These are phyloP conservation scores for Clitopilus passeckerianus DNA, from an alignment of 768 basidiomycete species.

Conservation along the genomic window DNA sequence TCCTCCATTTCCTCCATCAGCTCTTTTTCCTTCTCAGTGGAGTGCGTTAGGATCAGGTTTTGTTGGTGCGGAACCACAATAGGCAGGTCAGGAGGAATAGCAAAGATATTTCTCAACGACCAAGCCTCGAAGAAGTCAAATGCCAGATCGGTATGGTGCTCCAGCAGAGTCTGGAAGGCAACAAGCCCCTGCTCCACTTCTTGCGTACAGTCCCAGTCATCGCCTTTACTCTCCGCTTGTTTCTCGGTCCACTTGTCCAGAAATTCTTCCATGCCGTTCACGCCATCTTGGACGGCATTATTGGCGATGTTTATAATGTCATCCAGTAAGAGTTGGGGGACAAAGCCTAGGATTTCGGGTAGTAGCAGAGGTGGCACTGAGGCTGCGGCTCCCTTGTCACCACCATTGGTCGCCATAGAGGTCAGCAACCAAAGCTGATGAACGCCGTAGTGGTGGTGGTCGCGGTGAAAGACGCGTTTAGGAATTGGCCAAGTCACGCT, in stretches of 20 bases:
- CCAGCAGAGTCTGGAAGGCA: constrained; percentile 83
- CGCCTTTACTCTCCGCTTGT: constrained; percentile 40
- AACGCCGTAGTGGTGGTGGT: neutral
- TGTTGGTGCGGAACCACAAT: constrained; percentile 76
- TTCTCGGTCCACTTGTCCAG: constrained; percentile 71
- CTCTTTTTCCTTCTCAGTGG: constrained; percentile 53
- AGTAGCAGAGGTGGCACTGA: constrained; percentile 44
- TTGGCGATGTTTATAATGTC: constrained; percentile 83
- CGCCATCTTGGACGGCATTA: constrained; percentile 70
- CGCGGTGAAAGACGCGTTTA: neutral
- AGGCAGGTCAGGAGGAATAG: constrained; percentile 62
- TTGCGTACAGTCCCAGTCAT: constrained; percentile 54
- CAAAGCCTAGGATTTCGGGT: constrained; percentile 76
- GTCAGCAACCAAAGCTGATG: neutral
- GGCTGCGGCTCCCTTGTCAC: neutral
- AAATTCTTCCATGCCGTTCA: constrained; percentile 77
- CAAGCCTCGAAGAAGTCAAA: constrained; percentile 92
- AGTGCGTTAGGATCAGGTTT: constrained; percentile 53
- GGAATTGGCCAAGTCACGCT: neutral
- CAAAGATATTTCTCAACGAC: constrained; percentile 85
- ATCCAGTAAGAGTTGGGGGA: constrained; percentile 80
- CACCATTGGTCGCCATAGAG: neutral
- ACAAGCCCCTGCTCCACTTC: constrained; percentile 79
- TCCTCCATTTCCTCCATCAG: constrained; percentile 66
- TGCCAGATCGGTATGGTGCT: constrained; percentile 84